Percentiles rank a stretch among this genome's conserved stretches.
These are phyloP conservation scores for Trichoderma semiorbis DNA, from an alignment of 2,329 filamentous ascomycete species.

Conservation along the genomic window DNA sequence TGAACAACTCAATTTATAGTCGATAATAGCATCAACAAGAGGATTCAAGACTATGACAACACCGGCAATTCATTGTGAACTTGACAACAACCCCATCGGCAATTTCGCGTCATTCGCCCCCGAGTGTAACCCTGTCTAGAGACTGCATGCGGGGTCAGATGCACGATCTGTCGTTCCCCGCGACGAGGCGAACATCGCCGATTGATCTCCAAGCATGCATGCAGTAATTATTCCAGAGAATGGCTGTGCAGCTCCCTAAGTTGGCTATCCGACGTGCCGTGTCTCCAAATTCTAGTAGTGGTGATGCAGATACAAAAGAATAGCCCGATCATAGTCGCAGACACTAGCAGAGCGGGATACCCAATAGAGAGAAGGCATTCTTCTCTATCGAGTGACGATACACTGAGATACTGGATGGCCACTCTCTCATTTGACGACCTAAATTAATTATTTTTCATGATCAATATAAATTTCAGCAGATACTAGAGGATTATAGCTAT, in stretches of 20 bases:
- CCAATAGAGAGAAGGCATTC: neutral
- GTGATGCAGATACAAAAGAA: neutral
- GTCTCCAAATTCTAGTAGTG: neutral
- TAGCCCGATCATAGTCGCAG: neutral
- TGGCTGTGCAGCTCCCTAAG: neutral
- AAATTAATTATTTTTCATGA: neutral
- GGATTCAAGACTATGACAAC: neutral
- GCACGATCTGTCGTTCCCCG: neutral
- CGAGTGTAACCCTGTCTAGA: slow-evolving; percentile 1
- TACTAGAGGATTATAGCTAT: no score
- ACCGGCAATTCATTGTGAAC: neutral
- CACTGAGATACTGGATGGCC: neutral
- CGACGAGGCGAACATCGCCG: neutral
- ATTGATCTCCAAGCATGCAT: neutral
- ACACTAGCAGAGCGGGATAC: neutral
- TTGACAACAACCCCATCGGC: neutral
- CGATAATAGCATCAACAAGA: neutral
- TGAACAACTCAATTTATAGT: neutral
- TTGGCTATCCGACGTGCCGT: neutral
- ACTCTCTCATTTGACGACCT: neutral
- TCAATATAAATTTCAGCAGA: neutral
- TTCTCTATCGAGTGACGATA: neutral
- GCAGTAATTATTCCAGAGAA: neutral
- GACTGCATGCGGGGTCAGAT: slow-evolving; percentile 1
- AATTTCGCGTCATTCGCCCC: slow-evolving; percentile 2